Evolutionary conservation across 345 rosid species (phyloP).

Genomic region (Salix caprea): DNA sequence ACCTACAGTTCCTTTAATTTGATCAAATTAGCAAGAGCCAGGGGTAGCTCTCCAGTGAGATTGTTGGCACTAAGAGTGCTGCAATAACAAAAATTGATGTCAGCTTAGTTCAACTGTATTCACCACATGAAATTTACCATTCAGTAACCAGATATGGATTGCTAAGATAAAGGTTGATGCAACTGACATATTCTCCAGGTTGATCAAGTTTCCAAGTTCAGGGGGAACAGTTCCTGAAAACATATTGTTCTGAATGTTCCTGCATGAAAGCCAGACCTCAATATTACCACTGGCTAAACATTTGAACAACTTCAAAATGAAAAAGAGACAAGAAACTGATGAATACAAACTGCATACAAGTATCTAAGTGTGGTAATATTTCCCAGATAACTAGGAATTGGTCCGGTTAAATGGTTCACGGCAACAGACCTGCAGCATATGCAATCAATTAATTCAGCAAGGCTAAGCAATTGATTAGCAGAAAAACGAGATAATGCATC

Average conservation of each 20-base stretch:
- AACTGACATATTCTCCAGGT: constrained; percentile 44
- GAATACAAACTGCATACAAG: constrained; percentile 26
- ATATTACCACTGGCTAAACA: neutral
- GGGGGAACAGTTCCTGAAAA: constrained; percentile 48
- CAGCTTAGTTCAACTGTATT: neutral
- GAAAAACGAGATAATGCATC: neutral
- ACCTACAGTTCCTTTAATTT: constrained; percentile 7
- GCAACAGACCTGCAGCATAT: neutral
- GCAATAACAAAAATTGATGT: neutral
- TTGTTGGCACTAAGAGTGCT: constrained; percentile 21
- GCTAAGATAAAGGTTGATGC: neutral
- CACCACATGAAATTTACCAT: neutral
- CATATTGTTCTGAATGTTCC: constrained; percentile 3
- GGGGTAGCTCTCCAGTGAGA: constrained; percentile 15
- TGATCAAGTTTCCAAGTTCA: constrained; percentile 39
- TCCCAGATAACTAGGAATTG: constrained; percentile 1
- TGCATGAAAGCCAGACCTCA: neutral
- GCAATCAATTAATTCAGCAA: neutral
- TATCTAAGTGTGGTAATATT: constrained; percentile 21
- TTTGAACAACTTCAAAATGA: neutral
- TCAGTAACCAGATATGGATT: neutral
- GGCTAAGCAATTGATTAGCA: neutral
- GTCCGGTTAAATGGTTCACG: constrained; percentile 1
- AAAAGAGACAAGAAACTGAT: neutral
- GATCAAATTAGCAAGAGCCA: constrained; percentile 6